Evolutionary conservation across 176 grass and related monocot genomes (phyloP).

Genomic region (Musa schizocarpa): DNA sequence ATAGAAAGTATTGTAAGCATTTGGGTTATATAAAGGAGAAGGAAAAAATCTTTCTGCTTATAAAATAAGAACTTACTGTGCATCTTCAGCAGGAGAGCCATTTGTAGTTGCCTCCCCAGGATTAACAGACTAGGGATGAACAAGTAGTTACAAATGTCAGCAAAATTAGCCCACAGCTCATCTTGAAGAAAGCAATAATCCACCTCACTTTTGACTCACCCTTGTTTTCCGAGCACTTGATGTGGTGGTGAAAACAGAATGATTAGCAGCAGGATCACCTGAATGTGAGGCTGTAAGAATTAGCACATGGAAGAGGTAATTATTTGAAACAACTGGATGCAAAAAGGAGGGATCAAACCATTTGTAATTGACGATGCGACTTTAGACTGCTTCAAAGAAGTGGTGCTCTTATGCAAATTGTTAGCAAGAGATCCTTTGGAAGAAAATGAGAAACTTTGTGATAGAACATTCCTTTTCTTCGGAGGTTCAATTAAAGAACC

Average conservation of each 20-base stretch:
- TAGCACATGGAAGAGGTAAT: background rate
- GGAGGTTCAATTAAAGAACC: background rate
- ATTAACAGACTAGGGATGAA: conserved; percentile 38
- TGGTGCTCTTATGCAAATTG: conserved; percentile 23
- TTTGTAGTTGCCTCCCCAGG: conserved; percentile 40
- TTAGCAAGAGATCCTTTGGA: conserved; percentile 20
- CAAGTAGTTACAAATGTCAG: conserved; percentile 20
- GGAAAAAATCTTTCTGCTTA: background rate
- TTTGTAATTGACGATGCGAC: conserved; percentile 25
- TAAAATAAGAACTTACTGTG: conserved; percentile 40
- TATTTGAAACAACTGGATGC: background rate
- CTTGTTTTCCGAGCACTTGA: background rate
- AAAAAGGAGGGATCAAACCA: conserved; percentile 24
- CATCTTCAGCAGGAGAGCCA: conserved; percentile 37
- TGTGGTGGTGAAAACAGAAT: background rate
- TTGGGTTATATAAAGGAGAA: background rate
- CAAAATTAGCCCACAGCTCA: conserved; percentile 9
- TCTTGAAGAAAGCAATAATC: background rate
- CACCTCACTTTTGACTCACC: background rate
- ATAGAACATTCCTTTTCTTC: conserved; percentile 46
- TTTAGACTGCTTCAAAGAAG: conserved; percentile 33
- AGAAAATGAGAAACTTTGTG: conserved; percentile 58
- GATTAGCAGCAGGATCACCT: conserved; percentile 27
- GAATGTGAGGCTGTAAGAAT: conserved; percentile 5
- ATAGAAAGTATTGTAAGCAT: background rate